Base-by-base conservation (phyloP, 805 yeast genomes). In the Metschnikowia koreensis region DNA sequence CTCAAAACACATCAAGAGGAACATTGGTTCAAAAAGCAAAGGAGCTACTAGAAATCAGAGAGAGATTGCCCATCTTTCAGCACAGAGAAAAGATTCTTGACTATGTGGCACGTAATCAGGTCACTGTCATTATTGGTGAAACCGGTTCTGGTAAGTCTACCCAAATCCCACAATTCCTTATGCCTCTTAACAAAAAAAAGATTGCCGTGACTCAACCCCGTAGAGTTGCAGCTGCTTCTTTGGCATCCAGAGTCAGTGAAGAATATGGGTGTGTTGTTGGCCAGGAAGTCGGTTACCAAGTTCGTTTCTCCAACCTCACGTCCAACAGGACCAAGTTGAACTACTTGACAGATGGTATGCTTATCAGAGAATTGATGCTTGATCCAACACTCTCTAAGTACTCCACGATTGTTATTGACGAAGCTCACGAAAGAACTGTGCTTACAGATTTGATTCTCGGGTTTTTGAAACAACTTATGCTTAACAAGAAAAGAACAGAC, bases 141-240 rank as follows among this genome's bases (percentile, higher is more conserved):
- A 93, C 99, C 0, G 99, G 99, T 69, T 89, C 97, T 7, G 98
- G 98, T 75, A 93, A 93, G 66, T 92, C 98, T 3, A 93, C 99
- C 0, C 99, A 93, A 71, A 84, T 93, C 44, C 98, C 99, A 0
- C 98, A 93, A 65, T 86, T 93, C 58, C 65, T 93, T n/a, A 80
- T 88, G 69, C 79, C 81, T 0, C 64, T 68, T 37, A 71, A 69
- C 55, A 67, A 69, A 16, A 82, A 81, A 53, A 75, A 79, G 27
- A 84, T 93, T 17, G 98, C 96, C 0, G 93, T 94, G 7, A 92
- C 99, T 0, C 98, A 93, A 71, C 99, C 99, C 1, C 86, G 99
- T 71, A 81, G 98, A 64, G 99, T 93, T 38, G 98, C 99, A 3
- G 99, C 99, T 1, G 89, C 94, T 46, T 90, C 91, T 54, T 78